These are phyloP conservation scores for Fusarium transvaalense DNA, from an alignment of 2,329 filamentous ascomycete genomes.

Conservation along the genomic window DNA sequence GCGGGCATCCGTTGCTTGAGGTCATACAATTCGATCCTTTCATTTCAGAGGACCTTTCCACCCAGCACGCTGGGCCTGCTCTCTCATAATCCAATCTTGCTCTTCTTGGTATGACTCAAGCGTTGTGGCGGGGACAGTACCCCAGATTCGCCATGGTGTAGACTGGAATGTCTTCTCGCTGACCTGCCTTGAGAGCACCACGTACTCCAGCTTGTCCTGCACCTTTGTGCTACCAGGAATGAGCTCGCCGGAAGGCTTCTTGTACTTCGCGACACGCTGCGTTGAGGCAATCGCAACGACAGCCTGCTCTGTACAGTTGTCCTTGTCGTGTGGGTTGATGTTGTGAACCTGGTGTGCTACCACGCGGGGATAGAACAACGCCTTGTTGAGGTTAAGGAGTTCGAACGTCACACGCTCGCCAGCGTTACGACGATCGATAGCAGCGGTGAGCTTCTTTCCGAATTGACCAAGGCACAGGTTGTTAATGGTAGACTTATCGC, in stretches of 20 bases:
- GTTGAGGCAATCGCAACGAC: slow-evolving; percentile 70
- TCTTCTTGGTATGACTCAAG: slow-evolving; percentile 57
- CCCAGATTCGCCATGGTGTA: slow-evolving; percentile 73
- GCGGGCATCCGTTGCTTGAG: background rate
- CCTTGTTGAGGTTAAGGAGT: slow-evolving; percentile 63
- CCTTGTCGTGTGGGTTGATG: slow-evolving; percentile 59
- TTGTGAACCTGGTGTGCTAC: slow-evolving; percentile 66
- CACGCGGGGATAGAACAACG: slow-evolving; percentile 60
- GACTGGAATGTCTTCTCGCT: slow-evolving; percentile 61
- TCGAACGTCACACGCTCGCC: slow-evolving; percentile 65
- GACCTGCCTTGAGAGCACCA: slow-evolving; percentile 68
- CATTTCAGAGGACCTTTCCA: slow-evolving; percentile 46
- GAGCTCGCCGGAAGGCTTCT: slow-evolving; percentile 53
- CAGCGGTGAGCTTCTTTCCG: slow-evolving; percentile 62
- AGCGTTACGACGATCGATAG: slow-evolving; percentile 65
- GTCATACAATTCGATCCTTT: slow-evolving; percentile 12
- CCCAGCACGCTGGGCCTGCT: slow-evolving; percentile 52
- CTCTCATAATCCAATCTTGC: slow-evolving; percentile 52
- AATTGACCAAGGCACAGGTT: slow-evolving; percentile 68
- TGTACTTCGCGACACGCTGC: slow-evolving; percentile 64
- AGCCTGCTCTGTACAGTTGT: slow-evolving; percentile 60
- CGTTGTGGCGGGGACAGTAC: slow-evolving; percentile 68
- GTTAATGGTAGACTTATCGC: slow-evolving; percentile 64
- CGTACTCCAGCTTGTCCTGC: slow-evolving; percentile 71
- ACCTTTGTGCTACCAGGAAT: slow-evolving; percentile 63